Evolutionary conservation across 2,329 filamentous ascomycete genomes (phyloP), one percentile per base, ranked within the genome.

Genomic region (Trichocomaceae sp.): DNA sequence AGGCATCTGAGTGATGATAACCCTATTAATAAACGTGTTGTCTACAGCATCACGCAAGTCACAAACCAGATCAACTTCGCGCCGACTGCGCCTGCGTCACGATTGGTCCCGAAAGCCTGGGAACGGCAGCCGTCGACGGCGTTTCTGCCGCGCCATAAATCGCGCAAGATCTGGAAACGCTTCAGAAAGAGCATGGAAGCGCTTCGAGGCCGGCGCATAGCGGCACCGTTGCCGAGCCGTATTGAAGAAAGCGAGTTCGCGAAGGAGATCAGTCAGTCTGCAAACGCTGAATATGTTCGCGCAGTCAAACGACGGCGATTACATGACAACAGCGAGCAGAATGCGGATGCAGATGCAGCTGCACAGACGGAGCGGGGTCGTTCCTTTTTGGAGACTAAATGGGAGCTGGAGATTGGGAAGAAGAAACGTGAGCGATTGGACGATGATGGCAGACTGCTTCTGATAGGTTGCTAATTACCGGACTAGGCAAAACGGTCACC

Each of bases 161-260:
- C 72, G 39, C 72, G 71, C 48, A 77, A 75, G 54, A 65, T 77
- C 53, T 77, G 74, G 74, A 77, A 76, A 60, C 69, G 74, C 47
- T 68, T 75, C 56, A 65, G 65, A 26, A 62, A 65, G 6, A 69
- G 67, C 3, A 72, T 71, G 53, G 63, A 66, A 56, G 55, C 60
- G 22, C 62, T 67, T 54, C 64, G 66, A 17, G 58, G 51, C 45
- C 50, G 57, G 26, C 62, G 60, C 52, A 13, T 42, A 13, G 37
- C 35, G 35, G 48, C 45, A 31, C 48, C 49, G 46, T 42, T 35
- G 37, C 48, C 49, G 48, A 44, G 48, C 58, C 26, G 44, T 57
- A 31, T 54, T 50, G 31, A 60, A 20, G 58, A 63, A 12, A 61
- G 65, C 7, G 61, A 63, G 9, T 58, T 70, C 12, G 47, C 61